Percentiles rank a stretch among this genome's conserved stretches.
phyloP scores from a whole-genome alignment of 768 basidiomycete genomes.

The Boletus subcaerulescens region DNA sequence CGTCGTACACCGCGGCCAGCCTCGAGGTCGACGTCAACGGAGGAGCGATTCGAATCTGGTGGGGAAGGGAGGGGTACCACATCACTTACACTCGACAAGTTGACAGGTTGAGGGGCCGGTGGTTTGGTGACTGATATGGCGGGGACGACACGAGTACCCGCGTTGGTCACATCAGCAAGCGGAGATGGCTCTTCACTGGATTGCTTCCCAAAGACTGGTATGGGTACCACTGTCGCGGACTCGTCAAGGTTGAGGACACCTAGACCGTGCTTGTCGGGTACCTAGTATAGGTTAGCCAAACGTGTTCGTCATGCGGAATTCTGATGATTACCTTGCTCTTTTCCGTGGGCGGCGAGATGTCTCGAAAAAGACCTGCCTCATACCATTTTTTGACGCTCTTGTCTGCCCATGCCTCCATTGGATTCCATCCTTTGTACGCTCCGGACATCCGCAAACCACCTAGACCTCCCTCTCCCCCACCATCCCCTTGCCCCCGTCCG shows the following conservation, averaged over 20 bases:
- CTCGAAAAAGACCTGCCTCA: slow-evolving; percentile 67
- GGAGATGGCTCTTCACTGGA: slow-evolving; percentile 17
- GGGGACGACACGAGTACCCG: slow-evolving; percentile 37
- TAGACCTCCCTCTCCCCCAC: slow-evolving; percentile 68
- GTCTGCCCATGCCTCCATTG: slow-evolving; percentile 93
- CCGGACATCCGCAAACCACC: slow-evolving; percentile 75
- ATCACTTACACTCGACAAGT: slow-evolving; percentile 62
- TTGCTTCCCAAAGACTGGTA: slow-evolving; percentile 53
- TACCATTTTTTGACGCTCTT: slow-evolving; percentile 85
- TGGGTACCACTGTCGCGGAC: slow-evolving; percentile 57
- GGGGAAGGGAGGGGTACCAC: slow-evolving; percentile 47
- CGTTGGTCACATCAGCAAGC: slow-evolving; percentile 25
- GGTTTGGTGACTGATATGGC: slow-evolving; percentile 65
- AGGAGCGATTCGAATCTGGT: slow-evolving; percentile 41
- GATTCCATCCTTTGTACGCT: slow-evolving; percentile 89
- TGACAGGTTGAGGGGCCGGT: slow-evolving; percentile 67
- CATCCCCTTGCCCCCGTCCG: slow-evolving; percentile 75
- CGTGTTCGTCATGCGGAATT: not conserved
- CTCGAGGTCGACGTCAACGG: slow-evolving; percentile 36
- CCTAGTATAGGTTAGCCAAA: slow-evolving; percentile 32
- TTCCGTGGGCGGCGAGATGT: slow-evolving; percentile 38
- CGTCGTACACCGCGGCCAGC: slow-evolving; percentile 44
- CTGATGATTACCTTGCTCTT: slow-evolving; percentile 47
- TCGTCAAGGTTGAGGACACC: slow-evolving; percentile 41
- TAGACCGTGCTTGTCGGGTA: slow-evolving; percentile 43